Conservation (phyloP, 495 filamentous ascomycete genomes). For the Trichoderma asperelloides region DNA sequence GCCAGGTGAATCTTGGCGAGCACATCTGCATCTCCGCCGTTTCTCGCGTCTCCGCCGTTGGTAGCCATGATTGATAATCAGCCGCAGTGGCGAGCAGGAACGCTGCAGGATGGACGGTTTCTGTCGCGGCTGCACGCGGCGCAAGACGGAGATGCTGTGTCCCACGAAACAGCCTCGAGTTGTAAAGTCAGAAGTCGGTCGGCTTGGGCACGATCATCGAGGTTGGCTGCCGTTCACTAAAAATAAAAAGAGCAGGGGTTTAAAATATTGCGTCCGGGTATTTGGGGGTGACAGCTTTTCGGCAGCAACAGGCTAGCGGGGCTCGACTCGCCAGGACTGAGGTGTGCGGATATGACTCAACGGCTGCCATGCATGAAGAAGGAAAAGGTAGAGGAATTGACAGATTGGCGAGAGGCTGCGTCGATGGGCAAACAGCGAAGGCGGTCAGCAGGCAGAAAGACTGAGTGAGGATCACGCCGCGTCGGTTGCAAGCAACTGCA, state of each 20-base stretch:
- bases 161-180: constrained; percentile 2
- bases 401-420: neutral
- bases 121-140: neutral
- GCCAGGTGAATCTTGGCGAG: constrained; percentile 64
- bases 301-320: constrained; percentile 1
- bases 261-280: neutral
- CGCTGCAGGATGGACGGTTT: neutral
- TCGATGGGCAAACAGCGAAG: neutral
- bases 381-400: neutral
- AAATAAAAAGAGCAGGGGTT: neutral
- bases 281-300: neutral
- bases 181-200: neutral
- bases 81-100: neutral
- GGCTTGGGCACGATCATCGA: constrained; percentile 2
- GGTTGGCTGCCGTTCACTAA: neutral
- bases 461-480: neutral
- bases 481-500: neutral
- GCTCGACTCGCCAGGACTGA: neutral
- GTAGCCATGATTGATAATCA: neutral
- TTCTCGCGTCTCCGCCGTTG: constrained; percentile 17
- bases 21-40: constrained; percentile 15
- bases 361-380: neutral
- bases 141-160: neutral
- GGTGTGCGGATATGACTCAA: neutral
- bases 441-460: constrained; percentile 3